Percentiles rank a stretch among this genome's conserved stretches.
phyloP scores from a whole-genome alignment of 2,329 filamentous ascomycete species.

The Lecanosticta acicola region DNA sequence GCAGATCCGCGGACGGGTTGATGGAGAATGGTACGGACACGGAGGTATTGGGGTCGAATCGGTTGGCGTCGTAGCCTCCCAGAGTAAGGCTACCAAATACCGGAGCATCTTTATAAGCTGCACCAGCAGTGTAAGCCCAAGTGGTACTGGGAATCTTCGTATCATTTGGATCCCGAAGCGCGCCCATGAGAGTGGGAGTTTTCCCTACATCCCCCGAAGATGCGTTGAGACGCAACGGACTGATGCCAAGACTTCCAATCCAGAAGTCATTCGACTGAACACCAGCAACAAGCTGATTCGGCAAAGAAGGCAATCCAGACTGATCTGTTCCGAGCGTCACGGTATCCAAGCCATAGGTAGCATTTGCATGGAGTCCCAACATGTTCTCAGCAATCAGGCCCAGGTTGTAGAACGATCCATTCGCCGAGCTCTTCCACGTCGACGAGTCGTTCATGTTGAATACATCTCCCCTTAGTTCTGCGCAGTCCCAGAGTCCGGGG shows the following conservation, averaged over 20 bases:
- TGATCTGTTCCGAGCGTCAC: constrained; percentile 23
- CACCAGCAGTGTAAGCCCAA: constrained; percentile 28
- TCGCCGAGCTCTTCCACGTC: constrained; percentile 32
- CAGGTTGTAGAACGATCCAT: constrained; percentile 29
- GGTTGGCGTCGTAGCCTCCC: constrained; percentile 39
- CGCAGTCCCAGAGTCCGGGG: constrained; percentile 19
- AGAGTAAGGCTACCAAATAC: constrained; percentile 32
- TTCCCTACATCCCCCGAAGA: background rate
- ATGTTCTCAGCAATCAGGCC: constrained; percentile 19
- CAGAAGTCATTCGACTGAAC: constrained; percentile 26
- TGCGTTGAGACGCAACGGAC: constrained; percentile 17
- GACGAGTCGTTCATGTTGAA: constrained; percentile 34
- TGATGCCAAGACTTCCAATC: constrained; percentile 32
- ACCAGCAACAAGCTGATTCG: constrained; percentile 30
- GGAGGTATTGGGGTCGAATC: constrained; percentile 29
- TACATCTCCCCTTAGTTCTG: constrained; percentile 22
- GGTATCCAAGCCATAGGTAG: constrained; percentile 35
- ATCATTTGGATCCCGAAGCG: constrained; percentile 3
- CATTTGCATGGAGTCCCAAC: constrained; percentile 24
- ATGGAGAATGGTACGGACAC: constrained; percentile 24
- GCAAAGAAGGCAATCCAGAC: constrained; percentile 22
- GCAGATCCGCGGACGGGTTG: constrained; percentile 23
- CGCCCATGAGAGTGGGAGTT: background rate
- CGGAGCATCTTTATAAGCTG: constrained; percentile 21
- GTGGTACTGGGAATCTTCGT: constrained; percentile 8